phyloP scores from a whole-genome alignment of 108 stramenopile genomes.

The Fistulifera pelliculosa region DNA sequence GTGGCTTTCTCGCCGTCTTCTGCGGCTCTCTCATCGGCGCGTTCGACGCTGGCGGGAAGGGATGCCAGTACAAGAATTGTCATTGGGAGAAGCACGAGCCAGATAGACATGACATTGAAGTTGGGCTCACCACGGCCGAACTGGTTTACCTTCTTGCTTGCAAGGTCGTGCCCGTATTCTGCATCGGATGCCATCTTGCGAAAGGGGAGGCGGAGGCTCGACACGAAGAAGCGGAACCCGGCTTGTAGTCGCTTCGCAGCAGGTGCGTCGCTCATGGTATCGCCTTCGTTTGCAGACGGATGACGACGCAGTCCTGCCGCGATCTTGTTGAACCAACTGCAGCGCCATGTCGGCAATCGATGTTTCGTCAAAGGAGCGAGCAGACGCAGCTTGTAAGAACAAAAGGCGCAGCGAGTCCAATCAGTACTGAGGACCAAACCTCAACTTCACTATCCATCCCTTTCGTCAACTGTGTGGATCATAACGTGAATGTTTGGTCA shows the following conservation, averaged over 20 bases:
- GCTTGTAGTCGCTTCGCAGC: too few relatives aligned
- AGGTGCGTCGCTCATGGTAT: too few relatives aligned
- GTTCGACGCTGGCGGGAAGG: neutral
- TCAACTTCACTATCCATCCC: too few relatives aligned
- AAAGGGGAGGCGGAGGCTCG: too few relatives aligned
- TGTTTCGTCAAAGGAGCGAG: neutral
- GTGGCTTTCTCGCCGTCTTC: neutral
- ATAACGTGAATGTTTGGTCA: too few relatives aligned
- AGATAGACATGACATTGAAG: constrained; percentile 3
- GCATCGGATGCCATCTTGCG: neutral
- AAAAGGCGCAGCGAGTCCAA: neutral
- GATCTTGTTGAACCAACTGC: neutral
- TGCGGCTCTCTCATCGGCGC: neutral
- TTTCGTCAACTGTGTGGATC: too few relatives aligned
- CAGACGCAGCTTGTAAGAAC: neutral
- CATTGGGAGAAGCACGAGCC: neutral
- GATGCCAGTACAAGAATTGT: neutral
- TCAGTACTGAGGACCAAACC: neutral
- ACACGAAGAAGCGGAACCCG: too few relatives aligned
- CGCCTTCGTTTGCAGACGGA: neutral
- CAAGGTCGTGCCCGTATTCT: constrained; percentile 1
- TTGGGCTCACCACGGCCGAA: constrained; percentile 2
- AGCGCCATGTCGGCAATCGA: neutral
- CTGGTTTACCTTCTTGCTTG: constrained; percentile 1
- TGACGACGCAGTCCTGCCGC: neutral